Conservation (phyloP, 2,329 filamentous ascomycete species). For the Dactylellina cionopaga region DNA sequence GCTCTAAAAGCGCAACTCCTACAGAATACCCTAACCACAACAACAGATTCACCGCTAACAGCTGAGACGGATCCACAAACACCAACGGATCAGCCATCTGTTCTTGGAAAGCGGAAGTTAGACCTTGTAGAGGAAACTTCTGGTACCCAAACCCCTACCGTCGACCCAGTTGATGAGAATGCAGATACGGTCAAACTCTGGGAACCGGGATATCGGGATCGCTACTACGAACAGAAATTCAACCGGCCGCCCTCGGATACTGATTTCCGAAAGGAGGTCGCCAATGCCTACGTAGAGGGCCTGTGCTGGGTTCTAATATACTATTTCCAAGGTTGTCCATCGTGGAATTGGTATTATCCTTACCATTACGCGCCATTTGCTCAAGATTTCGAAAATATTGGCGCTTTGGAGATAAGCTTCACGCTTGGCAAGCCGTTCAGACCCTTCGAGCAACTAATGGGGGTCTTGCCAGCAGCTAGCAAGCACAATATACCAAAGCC, state of each 20-base stretch:
- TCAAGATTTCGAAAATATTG: conserved; percentile 87
- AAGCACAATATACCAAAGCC: conserved; percentile 87
- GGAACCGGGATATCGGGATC: conserved; percentile 93
- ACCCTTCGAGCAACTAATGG: conserved; percentile 98
- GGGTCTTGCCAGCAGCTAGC: conserved; percentile 84
- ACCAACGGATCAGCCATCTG: conserved; percentile 60
- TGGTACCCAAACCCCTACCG: conserved; percentile 63
- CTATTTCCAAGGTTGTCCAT: conserved; percentile 97
- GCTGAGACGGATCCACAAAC: conserved; percentile 54
- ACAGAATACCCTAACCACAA: conserved; percentile 52
- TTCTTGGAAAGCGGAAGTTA: conserved; percentile 79
- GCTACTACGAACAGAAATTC: conserved; percentile 98
- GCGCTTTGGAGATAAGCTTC: conserved; percentile 81
- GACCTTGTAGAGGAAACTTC: conserved; percentile 72
- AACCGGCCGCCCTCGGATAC: conserved; percentile 79
- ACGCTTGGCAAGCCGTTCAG: conserved; percentile 84
- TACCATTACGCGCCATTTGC: conserved; percentile 99
- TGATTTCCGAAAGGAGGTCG: conserved; percentile 90
- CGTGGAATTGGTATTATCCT: conserved; percentile 99
- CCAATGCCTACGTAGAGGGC: conserved; percentile 90
- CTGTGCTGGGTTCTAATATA: conserved; percentile 95
- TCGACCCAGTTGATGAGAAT: conserved; percentile 61
- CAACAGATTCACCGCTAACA: neutral
- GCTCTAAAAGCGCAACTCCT: conserved; percentile 84
- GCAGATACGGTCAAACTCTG: conserved; percentile 86